Conservation (phyloP, 78 protist species). For the Monosiga brevicollis region DNA sequence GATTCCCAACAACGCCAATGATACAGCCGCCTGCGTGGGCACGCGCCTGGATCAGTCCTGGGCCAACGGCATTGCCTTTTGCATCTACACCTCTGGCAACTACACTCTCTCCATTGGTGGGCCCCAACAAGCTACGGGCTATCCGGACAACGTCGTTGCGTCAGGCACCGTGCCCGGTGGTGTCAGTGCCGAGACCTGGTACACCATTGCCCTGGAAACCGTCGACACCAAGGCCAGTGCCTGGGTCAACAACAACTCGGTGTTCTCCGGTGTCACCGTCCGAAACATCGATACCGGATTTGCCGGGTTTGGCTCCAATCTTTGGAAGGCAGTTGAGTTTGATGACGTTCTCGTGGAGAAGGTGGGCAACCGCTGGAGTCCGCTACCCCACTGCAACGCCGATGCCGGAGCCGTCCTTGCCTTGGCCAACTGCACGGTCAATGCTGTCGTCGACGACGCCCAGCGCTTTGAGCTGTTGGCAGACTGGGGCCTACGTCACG, state of each 20-base stretch:
- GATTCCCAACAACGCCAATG: neutral
- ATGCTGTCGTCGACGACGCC: neutral
- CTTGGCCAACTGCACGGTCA: neutral
- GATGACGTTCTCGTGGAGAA: neutral
- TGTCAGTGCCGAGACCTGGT: neutral
- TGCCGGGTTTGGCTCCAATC: neutral
- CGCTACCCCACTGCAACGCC: neutral
- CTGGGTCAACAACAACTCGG: neutral
- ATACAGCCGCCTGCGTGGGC: neutral
- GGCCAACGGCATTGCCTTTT: neutral
- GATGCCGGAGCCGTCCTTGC: neutral
- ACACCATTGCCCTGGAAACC: neutral
- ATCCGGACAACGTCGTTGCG: neutral
- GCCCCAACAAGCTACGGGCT: neutral
- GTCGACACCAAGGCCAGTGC: neutral
- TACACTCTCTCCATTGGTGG: neutral
- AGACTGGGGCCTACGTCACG: neutral
- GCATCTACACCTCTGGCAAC: neutral
- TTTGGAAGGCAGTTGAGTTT: neutral
- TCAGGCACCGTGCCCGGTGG: neutral
- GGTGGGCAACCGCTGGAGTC: neutral
- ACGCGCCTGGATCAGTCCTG: neutral
- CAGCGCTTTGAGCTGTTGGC: neutral
- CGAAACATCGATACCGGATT: neutral
- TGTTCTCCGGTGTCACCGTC: neutral